Percentiles rank a stretch among this genome's conserved stretches.
phyloP scores from a whole-genome alignment of 257 asterid genomes.

The Leptodermis oblonga region DNA sequence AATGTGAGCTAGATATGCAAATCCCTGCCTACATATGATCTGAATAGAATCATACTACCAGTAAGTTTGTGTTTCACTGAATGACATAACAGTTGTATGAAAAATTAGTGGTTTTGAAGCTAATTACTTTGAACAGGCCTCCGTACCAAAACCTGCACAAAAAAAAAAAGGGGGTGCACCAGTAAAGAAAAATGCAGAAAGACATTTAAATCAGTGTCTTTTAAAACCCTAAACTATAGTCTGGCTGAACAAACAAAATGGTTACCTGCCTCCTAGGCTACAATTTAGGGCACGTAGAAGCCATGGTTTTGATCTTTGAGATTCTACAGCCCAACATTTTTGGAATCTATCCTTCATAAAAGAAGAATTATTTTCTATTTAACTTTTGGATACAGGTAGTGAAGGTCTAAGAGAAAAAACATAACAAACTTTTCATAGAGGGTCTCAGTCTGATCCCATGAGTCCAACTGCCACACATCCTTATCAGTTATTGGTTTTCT shows the following conservation, averaged over 20 bases:
- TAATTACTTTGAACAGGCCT: conserved; percentile 80
- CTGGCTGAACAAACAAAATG: background rate
- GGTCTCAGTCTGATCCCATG: conserved; percentile 81
- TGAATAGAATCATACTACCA: background rate
- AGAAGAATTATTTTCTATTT: background rate
- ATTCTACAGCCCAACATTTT: conserved; percentile 69
- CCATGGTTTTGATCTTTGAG: conserved; percentile 64
- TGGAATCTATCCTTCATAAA: conserved; percentile 46
- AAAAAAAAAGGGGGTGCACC: conserved; percentile 6
- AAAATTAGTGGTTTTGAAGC: conserved; percentile 2
- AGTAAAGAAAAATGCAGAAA: background rate
- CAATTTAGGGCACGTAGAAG: conserved; percentile 74
- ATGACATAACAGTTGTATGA: background rate
- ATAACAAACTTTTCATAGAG: conserved; percentile 45
- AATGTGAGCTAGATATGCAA: background rate
- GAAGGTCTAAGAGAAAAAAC: conserved; percentile 12
- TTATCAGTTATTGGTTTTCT: conserved; percentile 68
- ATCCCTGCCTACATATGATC: background rate
- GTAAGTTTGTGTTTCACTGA: background rate
- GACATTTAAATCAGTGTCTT: background rate
- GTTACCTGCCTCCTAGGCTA: conserved; percentile 59
- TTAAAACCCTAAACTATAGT: too few species aligned
- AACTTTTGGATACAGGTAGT: background rate
- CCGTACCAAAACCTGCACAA: conserved; percentile 95
- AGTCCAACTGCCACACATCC: conserved; percentile 82